Base-by-base conservation (phyloP, 2,329 filamentous ascomycete species). In the Fusarium verticillioides region DNA sequence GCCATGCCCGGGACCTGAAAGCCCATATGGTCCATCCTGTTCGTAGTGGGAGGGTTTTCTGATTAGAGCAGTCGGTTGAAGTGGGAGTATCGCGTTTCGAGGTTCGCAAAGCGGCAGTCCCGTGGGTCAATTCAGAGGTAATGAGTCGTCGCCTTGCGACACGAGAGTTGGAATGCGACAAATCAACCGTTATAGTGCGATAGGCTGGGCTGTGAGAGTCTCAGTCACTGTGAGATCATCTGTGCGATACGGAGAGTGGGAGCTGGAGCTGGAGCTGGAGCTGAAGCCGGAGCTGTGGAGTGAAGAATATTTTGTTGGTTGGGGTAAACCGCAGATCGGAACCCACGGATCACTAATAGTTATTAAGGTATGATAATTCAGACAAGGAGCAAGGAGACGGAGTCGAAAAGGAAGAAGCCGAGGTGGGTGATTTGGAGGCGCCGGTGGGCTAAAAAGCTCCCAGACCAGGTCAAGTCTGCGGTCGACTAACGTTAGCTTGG, bases 1-100 rank as follows among this genome's bases (percentile, higher is more conserved):
- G 85, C 84, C 83, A 89, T 87, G 73, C 84, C 82, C 64, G 88
- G 87, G 81, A 91, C 88, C 77, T 89, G 87, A 78, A 90, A 91
- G 79, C 84, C 83, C 78, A 89, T 85, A 70, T 85, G 87, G 75
- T 89, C 79, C 81, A 82, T 82, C 65, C 63, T 72, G 63, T 53
- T 52, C n/a, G 40, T 44, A 26, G 39, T 21, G 32, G 26, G 32
- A 47, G 37, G 40, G 54, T 32, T 44, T 21, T 46, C 54, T 34
- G 39, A 16, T 42, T 26, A 54, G 37, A 65, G 19, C 26, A 39
- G 34, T 57, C 28, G 43, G 47, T 47, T 40, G 52, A 43, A 56
- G 39, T 42, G 13, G 36, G 50, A 54, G 23, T 39, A n/a, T 69
- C 36, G 58, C n/a, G 64, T 49, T 37, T 49, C 47, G 54, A 46